A percentile compares a stretch with the other conserved stretches of the same genome.
phyloP scores from a whole-genome alignment of 805 yeast genomes.

The Ogataea corticis region DNA sequence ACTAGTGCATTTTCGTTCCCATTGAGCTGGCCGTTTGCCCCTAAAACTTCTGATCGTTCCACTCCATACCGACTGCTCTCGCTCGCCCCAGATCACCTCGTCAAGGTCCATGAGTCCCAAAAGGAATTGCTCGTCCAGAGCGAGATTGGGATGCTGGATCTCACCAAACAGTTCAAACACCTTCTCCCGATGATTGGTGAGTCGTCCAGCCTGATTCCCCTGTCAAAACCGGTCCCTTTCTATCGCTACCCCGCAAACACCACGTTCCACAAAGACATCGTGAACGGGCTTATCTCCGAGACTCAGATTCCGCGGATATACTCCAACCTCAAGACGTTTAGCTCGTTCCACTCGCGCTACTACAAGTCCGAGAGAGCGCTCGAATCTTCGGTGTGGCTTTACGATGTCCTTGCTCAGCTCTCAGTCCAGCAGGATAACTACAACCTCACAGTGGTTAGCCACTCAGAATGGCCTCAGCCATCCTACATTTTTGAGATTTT shows the following conservation, averaged over 20 bases:
- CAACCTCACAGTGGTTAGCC: slow-evolving; percentile 17
- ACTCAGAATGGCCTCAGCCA: slow-evolving; percentile 22
- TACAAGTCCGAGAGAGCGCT: slow-evolving; percentile 70
- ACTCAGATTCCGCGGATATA: slow-evolving; percentile 13
- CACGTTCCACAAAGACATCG: slow-evolving; percentile 36
- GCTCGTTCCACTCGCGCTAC: slow-evolving; percentile 60
- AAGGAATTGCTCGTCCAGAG: slow-evolving; percentile 37
- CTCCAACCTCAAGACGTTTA: slow-evolving; percentile 13
- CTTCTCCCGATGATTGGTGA: slow-evolving; percentile 4
- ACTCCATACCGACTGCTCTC: slow-evolving; percentile 10
- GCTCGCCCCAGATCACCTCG: slow-evolving; percentile 7
- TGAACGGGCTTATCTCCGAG: slow-evolving; percentile 28
- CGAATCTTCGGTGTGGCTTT: slow-evolving; percentile 75
- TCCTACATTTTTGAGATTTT: slow-evolving; percentile 17
- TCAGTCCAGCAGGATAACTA: slow-evolving; percentile 8
- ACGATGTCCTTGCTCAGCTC: slow-evolving; percentile 23
- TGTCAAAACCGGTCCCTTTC: slow-evolving; percentile 11
- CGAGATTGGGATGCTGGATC: slow-evolving; percentile 42
- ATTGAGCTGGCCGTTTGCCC: not conserved
- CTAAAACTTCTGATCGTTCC: not conserved
- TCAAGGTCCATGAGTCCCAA: slow-evolving; percentile 35
- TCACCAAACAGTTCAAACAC: slow-evolving; percentile 29
- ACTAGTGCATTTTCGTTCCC: not conserved
- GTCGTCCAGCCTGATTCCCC: not conserved
- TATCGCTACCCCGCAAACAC: slow-evolving; percentile 57